A percentile compares a stretch with the other conserved stretches of the same genome.
These are phyloP conservation scores for Diospyros lotus DNA, from an alignment of 148 eudicot genomes.

Conservation along the genomic window DNA sequence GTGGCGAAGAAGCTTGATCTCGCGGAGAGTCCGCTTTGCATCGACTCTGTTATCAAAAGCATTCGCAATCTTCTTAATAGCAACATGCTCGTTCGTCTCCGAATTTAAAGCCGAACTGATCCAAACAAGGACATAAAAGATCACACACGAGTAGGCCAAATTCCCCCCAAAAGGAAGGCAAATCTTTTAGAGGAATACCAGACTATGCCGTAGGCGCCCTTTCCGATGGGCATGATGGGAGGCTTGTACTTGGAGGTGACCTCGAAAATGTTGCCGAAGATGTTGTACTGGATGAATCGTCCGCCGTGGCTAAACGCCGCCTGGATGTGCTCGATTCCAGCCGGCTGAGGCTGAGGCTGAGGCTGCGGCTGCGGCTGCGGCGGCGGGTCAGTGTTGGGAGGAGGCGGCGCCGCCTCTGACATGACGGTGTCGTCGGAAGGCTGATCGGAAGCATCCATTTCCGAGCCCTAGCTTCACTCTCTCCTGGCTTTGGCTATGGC, in stretches of 20 bases:
- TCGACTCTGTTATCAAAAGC: constrained; percentile 92
- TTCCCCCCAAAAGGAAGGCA: no score
- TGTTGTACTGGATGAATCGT: constrained; percentile 74
- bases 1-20: constrained; percentile 89
- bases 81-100: constrained; percentile 86
- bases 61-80: constrained; percentile 92
- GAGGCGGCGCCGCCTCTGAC: constrained; percentile 30
- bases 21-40: constrained; percentile 92
- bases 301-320: constrained; percentile 78
- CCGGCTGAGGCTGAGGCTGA: constrained; percentile 14
- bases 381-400: not conserved
- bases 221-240: constrained; percentile 95
- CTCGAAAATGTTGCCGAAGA: constrained; percentile 85
- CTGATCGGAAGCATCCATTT: constrained; percentile 8
- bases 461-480: not conserved
- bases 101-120: constrained; percentile 78
- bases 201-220: constrained; percentile 97
- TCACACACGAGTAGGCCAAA: no score
- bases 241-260: constrained; percentile 88
- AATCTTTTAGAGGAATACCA: constrained; percentile 35
- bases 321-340: constrained; percentile 58
- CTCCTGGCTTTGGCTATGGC: no score
- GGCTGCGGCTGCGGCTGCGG: constrained; percentile 19
- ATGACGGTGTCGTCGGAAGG: constrained; percentile 1
- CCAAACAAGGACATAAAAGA: constrained; percentile 6